phyloP scores from a whole-genome alignment of 2,329 filamentous ascomycete genomes.

The Alternaria longipes region DNA sequence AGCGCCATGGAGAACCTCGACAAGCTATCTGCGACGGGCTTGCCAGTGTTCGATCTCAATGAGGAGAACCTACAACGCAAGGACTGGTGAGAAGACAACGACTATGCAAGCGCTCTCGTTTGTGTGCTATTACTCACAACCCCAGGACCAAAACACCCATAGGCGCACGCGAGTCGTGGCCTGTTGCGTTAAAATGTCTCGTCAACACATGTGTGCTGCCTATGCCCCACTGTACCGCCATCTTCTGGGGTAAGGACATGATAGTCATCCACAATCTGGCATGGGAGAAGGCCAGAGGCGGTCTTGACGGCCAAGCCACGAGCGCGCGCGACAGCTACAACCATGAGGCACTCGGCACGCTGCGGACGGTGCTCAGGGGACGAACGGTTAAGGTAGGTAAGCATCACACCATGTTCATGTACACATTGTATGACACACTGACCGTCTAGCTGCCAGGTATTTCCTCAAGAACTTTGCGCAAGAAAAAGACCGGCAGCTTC shows the following conservation, averaged over 20 bases:
- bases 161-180: slow-evolving; percentile 49
- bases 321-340: slow-evolving; percentile 43
- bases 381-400: slow-evolving; percentile 52
- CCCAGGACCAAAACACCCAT: slow-evolving; percentile 43
- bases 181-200: slow-evolving; percentile 41
- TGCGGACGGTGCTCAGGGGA: slow-evolving; percentile 48
- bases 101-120: not conserved
- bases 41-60: slow-evolving; percentile 45
- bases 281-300: slow-evolving; percentile 51
- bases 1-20: slow-evolving; percentile 38
- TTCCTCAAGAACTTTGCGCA: slow-evolving; percentile 34
- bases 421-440: slow-evolving; percentile 7
- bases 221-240: slow-evolving; percentile 53
- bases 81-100: slow-evolving; percentile 35
- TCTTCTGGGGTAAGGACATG: slow-evolving; percentile 55
- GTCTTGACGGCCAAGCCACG: slow-evolving; percentile 48
- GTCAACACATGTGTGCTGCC: slow-evolving; percentile 51
- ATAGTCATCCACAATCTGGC: slow-evolving; percentile 53
- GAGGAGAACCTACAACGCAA: slow-evolving; percentile 37
- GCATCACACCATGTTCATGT: slow-evolving; percentile 21
- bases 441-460: slow-evolving; percentile 35
- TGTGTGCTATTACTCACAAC: slow-evolving; percentile 2
- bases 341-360: slow-evolving; percentile 45
- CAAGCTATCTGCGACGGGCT: slow-evolving; percentile 41
- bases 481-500: slow-evolving; percentile 30